Evolutionary conservation across 768 basidiomycete genomes (phyloP), one percentile per base, ranked within the genome.

Genomic region (Pleurotus giganteus): DNA sequence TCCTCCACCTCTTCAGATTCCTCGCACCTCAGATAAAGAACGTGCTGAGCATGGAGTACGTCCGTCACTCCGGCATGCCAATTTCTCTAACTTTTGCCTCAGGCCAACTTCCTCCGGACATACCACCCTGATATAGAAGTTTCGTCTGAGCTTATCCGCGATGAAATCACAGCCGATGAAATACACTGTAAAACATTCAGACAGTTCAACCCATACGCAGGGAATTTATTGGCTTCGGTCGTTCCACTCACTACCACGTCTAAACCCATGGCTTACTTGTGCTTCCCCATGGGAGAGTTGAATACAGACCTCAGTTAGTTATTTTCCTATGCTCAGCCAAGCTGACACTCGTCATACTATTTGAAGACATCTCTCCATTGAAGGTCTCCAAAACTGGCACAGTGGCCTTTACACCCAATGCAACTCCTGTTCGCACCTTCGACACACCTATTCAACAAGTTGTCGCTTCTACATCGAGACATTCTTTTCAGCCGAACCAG

Each of bases 81-180:
- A 57, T 44, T 49, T 41, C 47, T 43, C 31, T 37, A 34, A 50
- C 36, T 15, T 27, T 28, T 44, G 55, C 15, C 21, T 29, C 56
- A 93, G 90, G 79, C 86, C 12, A 83, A 85, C 53, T 90, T 89
- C 61, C 73, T 91, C 44, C 82, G 86, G 42, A 84, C 82, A 3
- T 78, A 80, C 66, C 77, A 86, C 52, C 88, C 90, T 1, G 89
- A 91, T 57, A 74, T 86, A 13, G 88, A 91, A 56, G 73, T 93
- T n/a, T 72, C 87, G 5, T 70, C 79, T n/a, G 84, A 89, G 36
- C 69, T 92, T 21, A 74, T 92, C 42, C 68, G 80, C 47, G 78
- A 81, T 24, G 75, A 84, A 54, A 67, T 89, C 17, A 67, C 72
- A 11, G 70, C 72, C 47, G 83, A 86, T 43, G 69, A 74, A 11